Conservation (phyloP, 768 basidiomycete genomes). For the Leccinum rimulosum region DNA sequence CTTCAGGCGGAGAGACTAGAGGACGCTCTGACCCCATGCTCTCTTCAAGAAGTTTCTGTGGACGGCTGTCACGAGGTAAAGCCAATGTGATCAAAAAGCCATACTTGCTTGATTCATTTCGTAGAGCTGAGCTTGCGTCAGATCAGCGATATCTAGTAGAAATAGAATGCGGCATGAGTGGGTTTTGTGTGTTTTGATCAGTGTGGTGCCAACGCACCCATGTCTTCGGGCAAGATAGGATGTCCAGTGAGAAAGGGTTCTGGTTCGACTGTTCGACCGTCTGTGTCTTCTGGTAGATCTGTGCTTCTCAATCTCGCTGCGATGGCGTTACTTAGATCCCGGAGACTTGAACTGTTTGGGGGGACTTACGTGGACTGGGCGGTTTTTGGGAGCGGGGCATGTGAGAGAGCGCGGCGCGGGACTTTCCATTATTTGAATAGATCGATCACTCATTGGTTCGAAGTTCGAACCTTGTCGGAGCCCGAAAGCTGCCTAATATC, state of each 20-base stretch:
- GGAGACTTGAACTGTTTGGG: not conserved
- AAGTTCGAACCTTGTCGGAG: not conserved
- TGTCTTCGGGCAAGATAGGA: conserved; percentile 31
- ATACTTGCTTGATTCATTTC: conserved; percentile 40
- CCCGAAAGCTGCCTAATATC: not conserved
- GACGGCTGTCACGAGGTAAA: not conserved
- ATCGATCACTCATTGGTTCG: not conserved
- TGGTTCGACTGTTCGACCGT: conserved; percentile 1
- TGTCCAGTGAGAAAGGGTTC: conserved; percentile 27
- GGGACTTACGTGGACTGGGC: conserved; percentile 27
- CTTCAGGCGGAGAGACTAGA: conserved; percentile 51
- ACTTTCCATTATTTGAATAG: not conserved
- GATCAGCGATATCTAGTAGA: conserved; percentile 34
- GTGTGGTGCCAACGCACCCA: conserved; percentile 20
- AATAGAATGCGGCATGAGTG: conserved; percentile 1
- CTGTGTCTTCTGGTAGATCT: conserved; percentile 20
- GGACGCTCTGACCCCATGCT: conserved; percentile 41
- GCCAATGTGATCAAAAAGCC: not conserved
- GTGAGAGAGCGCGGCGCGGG: not conserved
- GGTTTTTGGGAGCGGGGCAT: conserved; percentile 14
- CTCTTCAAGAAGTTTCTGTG: conserved; percentile 40
- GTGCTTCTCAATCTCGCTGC: conserved; percentile 29
- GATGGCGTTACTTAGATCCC: not conserved
- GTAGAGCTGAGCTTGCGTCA: conserved; percentile 35
- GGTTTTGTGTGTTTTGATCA: not conserved